Evolutionary conservation across 768 basidiomycete genomes (phyloP), one percentile per base, ranked within the genome.

Genomic region (Hypsizygus marmoreus): DNA sequence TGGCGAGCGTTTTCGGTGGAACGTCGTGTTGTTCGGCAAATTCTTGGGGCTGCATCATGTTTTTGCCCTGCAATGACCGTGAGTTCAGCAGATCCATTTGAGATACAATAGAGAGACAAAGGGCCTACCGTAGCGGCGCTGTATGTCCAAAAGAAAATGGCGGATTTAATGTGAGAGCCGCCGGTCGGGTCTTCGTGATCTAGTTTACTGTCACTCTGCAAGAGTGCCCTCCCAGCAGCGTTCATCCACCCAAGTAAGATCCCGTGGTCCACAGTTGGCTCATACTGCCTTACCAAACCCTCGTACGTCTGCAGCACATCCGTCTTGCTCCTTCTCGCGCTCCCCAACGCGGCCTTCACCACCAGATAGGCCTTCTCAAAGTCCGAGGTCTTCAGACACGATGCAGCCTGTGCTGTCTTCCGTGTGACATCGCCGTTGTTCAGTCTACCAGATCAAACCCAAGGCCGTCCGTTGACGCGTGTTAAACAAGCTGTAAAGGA

Each of bases 111-210:
- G 30, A 43, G n/a, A 1, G 34, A 24, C 10, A 40, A n/a, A n/a
- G n/a, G n/a, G n/a, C 63, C 32, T 31, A 77, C 77, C 56, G 70
- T 68, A 24, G 69, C 58, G 28, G 67, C 35, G 30, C 67, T 66
- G 38, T 65, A 74, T 2, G 72, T 64, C 78, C 77, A 80, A 41
- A 65, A 72, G 54, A 76, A 80, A 3, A 78, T 55, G 3, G 68
- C 69, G 34, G 67, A 72, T 30, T 55, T 65, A 26, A 72, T 49
- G n/a, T 65, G 50, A 4, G 48, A 37, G 32, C 54, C 60, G 6
- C 55, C 54, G 32, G 12, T 33, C 16, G 40, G 13, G 12, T 52
- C 37, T 4, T 40, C 49, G 4, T 31, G 55, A 51, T 12, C 59
- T 45, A 50, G 54, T 43, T 6, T 57, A 41, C 54, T 46, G 12